Base-by-base conservation (phyloP, 805 yeast species). In the Nakazawaea peltata region DNA sequence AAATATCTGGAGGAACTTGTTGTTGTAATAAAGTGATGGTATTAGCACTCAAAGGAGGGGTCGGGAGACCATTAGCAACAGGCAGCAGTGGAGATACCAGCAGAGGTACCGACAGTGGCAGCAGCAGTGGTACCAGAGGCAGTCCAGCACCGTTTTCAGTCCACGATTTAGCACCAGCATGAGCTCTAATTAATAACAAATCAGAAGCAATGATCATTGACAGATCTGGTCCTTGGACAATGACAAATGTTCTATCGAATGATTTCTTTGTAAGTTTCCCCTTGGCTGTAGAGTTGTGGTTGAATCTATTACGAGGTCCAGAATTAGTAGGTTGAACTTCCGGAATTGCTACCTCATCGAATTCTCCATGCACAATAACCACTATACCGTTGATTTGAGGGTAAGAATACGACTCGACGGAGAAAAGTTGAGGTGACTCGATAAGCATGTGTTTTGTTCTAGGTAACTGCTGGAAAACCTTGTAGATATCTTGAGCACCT, bases 151-250 rank as follows among this genome's bases (percentile, higher is more conserved):
- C 15, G 18, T 13, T 32, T 24, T 37, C 42, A 5, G 7, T 48
- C 88, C 90, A 84, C 0, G 84, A 69, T 19, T 69, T 64, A 17
- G 58, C 46, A 4, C 72, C 75, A 1, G 77, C 66, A 44, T 61
- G 68, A 5, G 78, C 68, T 43, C 94, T 74, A 3, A 92, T 58
- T 12, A 77, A 65, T 34, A 92, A 63, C 52, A 84, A 54, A 57
- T 92, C 98, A 23, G 94, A 81, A 12, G 95, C 96, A 21, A 92
- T 76, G n/a, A 86, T 63, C 63, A 85, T 74, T 21, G 74, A 61
- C 4, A 87, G 82, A 38, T 70, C 69, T 13, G 77, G 71, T 11
- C 79, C 81, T 2, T 78, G 79, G 2, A 87, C 78, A 18, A 83
- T 62, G n/a, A 84, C 65, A 52, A 92, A 77, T 1, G 80, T 68